Conservation (phyloP, 2,329 filamentous ascomycete genomes). For the Arthroderma sp. region DNA sequence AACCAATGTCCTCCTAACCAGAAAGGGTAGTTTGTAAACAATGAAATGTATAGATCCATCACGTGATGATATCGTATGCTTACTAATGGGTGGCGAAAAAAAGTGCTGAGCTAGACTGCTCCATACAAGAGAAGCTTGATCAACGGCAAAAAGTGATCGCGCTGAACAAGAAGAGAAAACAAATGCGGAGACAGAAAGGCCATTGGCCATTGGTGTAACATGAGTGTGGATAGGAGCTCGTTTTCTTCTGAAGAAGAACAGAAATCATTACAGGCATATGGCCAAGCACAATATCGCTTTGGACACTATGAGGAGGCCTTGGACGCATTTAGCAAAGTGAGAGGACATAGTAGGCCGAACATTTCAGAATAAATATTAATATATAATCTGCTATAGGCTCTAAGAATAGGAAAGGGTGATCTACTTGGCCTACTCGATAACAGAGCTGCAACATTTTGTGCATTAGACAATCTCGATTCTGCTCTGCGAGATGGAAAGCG, state of each 20-base stretch:
- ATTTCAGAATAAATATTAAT: not conserved
- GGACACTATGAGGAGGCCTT: constrained; percentile 33
- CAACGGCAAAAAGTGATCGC: too few relatives aligned
- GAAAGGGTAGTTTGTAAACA: constrained; percentile 35
- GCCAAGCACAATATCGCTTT: constrained; percentile 30
- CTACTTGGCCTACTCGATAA: constrained; percentile 37
- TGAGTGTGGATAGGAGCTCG: too few relatives aligned
- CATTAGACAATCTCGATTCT: constrained; percentile 35
- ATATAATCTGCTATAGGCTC: constrained; percentile 18
- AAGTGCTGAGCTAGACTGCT: too few relatives aligned
- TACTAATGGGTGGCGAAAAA: too few relatives aligned
- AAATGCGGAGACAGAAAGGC: too few relatives aligned
- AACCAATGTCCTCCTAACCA: constrained; percentile 14
- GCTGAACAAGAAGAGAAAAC: too few relatives aligned
- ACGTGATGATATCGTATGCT: not conserved
- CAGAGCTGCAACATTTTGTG: constrained; percentile 42
- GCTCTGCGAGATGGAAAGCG: constrained; percentile 44
- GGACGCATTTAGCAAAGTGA: constrained; percentile 28
- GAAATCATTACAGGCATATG: constrained; percentile 23
- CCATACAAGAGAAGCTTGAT: too few relatives aligned
- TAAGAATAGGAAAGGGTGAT: constrained; percentile 22
- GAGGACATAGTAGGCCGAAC: not conserved
- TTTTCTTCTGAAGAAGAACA: not conserved
- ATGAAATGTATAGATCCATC: constrained; percentile 5
- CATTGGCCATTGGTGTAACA: too few relatives aligned